Percentiles rank a stretch among this genome's conserved stretches.
phyloP scores from a whole-genome alignment of 129 eudicot species.

The Rutidosis leptorrhynchoides region DNA sequence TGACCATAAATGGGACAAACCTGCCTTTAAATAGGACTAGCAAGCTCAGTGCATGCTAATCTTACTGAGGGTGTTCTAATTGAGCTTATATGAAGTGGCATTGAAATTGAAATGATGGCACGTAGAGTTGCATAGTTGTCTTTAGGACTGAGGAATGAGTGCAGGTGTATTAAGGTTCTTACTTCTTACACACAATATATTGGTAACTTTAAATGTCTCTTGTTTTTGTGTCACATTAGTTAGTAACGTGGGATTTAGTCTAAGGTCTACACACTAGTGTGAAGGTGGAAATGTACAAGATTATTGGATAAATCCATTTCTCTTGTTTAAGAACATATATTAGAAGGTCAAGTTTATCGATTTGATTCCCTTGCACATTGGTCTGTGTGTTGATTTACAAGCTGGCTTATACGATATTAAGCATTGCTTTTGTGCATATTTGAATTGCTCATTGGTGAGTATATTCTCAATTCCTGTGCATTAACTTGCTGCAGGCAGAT shows the following conservation, averaged over 20 bases:
- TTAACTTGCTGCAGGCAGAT: constrained; percentile 62
- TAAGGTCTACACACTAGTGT: neutral
- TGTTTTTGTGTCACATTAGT: neutral
- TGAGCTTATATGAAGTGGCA: neutral
- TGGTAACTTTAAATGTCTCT: neutral
- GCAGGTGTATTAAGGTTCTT: neutral
- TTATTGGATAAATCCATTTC: neutral
- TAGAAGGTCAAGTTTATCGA: neutral
- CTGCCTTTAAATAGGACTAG: neutral
- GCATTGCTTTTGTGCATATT: constrained; percentile 33
- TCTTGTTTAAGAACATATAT: neutral
- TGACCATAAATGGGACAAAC: neutral
- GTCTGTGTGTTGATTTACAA: constrained; percentile 14
- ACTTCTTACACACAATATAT: too few species aligned
- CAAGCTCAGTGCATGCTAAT: neutral
- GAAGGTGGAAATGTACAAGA: neutral
- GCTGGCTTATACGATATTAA: constrained; percentile 23
- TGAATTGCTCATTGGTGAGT: constrained; percentile 46
- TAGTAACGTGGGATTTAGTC: neutral
- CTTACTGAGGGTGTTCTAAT: neutral
- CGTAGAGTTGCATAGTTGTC: neutral
- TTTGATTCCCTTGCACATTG: constrained; percentile 18
- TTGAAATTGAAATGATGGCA: neutral
- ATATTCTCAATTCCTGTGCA: constrained; percentile 46
- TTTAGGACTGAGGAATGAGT: neutral